Percentiles rank a stretch among this genome's conserved stretches.
These are phyloP conservation scores for Boechera divaricarpa DNA, from an alignment of 345 rosid species.

Conservation along the genomic window DNA sequence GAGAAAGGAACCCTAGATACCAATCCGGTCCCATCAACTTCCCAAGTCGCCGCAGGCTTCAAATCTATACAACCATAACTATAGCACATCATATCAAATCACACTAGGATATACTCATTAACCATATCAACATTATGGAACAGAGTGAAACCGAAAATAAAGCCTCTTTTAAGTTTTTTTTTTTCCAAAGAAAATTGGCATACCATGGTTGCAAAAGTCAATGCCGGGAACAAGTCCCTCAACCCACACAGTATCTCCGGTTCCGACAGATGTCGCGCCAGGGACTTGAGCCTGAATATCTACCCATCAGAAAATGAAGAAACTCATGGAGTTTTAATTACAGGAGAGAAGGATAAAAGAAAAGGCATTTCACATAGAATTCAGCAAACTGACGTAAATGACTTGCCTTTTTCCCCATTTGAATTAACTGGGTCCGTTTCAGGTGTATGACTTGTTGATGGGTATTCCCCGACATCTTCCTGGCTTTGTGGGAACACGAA, in stretches of 20 bases:
- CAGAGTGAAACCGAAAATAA: not conserved
- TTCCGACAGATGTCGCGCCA: slow-evolving; percentile 48
- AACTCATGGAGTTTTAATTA: slow-evolving; percentile 19
- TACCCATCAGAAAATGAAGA: slow-evolving; percentile 41
- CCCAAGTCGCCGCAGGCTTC: slow-evolving; percentile 95
- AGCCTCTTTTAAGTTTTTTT: not conserved
- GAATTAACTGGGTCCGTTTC: slow-evolving; percentile 25
- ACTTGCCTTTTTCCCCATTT: slow-evolving; percentile 50
- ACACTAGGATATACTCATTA: slow-evolving; percentile 11
- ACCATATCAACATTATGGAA: slow-evolving; percentile 27
- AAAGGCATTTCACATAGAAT: slow-evolving; percentile 8
- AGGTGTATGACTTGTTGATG: slow-evolving; percentile 35
- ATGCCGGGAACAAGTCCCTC: slow-evolving; percentile 98
- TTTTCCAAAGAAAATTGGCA: not conserved
- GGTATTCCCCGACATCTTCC: slow-evolving; percentile 44
- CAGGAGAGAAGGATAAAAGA: slow-evolving; percentile 21
- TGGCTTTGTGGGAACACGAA: slow-evolving; percentile 78
- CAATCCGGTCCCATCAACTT: slow-evolving; percentile 84
- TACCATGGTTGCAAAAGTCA: slow-evolving; percentile 98
- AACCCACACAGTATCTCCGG: slow-evolving; percentile 80
- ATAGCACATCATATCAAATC: slow-evolving; percentile 22
- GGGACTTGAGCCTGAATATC: slow-evolving; percentile 44
- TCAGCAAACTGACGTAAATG: not conserved
- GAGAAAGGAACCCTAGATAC: slow-evolving; percentile 67
- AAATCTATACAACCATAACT: slow-evolving; percentile 55